Evolutionary conservation across 2,329 filamentous ascomycete genomes (phyloP).

Genomic region (Neocatenulostroma microsporum): DNA sequence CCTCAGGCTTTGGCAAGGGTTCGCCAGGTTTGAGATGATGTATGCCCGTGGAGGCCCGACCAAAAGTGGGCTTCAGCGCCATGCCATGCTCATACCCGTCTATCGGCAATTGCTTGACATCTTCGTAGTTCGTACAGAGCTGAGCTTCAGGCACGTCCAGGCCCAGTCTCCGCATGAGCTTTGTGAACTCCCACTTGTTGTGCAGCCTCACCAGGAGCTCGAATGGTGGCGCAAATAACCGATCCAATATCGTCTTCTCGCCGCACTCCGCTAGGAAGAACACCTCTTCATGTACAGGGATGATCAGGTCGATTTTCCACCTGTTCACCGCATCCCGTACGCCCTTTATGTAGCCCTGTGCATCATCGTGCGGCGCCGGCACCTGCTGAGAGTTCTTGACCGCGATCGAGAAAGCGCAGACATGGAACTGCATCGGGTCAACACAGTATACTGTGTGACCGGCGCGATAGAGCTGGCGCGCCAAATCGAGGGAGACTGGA

Average conservation of each 20-base stretch:
- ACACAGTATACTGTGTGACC: constrained; percentile 15
- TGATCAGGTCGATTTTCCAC: constrained; percentile 16
- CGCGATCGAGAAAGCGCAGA: constrained; percentile 15
- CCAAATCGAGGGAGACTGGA: constrained; percentile 15
- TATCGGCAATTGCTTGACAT: too few relatives aligned
- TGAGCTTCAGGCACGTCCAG: constrained; percentile 21
- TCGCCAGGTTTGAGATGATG: constrained; percentile 13
- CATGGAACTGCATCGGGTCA: constrained; percentile 13
- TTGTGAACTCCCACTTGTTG: constrained; percentile 26
- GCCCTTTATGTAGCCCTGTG: constrained; percentile 12
- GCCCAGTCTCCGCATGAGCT: constrained; percentile 17
- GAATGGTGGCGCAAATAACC: constrained; percentile 24
- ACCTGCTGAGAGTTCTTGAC: constrained; percentile 10
- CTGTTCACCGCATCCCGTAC: constrained; percentile 11
- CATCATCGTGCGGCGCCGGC: constrained; percentile 12
- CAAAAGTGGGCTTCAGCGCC: constrained; percentile 26
- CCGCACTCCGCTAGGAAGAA: constrained; percentile 24
- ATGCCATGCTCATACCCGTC: constrained; percentile 18
- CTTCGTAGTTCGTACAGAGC: constrained; percentile 20
- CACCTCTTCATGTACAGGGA: constrained; percentile 29
- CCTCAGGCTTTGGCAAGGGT: too few relatives aligned
- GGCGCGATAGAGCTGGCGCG: too few relatives aligned
- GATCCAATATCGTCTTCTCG: constrained; percentile 18
- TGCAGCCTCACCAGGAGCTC: constrained; percentile 23
- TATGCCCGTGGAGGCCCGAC: constrained; percentile 17